Base-by-base conservation (phyloP, 495 filamentous ascomycete species). In the Aspergillus mulundensis region DNA sequence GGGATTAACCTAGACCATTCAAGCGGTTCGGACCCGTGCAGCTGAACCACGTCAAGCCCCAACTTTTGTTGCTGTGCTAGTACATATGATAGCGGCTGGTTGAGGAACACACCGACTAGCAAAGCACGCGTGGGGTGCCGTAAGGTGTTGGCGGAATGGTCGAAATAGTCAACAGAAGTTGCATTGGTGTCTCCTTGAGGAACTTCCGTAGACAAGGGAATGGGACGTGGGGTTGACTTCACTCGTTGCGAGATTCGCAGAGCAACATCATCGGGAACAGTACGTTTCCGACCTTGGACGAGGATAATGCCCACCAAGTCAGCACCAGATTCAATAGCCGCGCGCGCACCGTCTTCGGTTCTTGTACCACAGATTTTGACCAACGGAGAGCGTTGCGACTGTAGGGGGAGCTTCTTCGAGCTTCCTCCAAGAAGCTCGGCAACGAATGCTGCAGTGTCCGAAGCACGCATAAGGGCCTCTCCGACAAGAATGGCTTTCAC, bases 311-410 rank as follows among this genome's bases (percentile, higher is more conserved):
- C 94, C 47, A 98, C 81, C 43, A 97, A 70, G 68, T 97, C 94
- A 14, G 94, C 92, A 30, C 94, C 94, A 40, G 91, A 86, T 66
- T 91, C 84, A 56, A 95, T 85, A 25, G 94, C 92, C 40, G 81
- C 82, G 36, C 81, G 72, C 19, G 94, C 95, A 8, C 85, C 89
- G 61, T 94, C 91, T 34, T 87, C 79, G 55, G 82, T 87, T 28
- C 94, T 83, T 5, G 92, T 97, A n/a, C 94, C 94, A 65, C 94
- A 98, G 34, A 97, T 96, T 69, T 98, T 98, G 50, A 97, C 91
- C 18, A 96, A 76, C 5, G 77, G 79, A 1, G 82, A 73, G 21
- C 51, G 59, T 39, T 53, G 46, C 19, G 60, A 51, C 25, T 49
- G 18, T 4, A 53, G 54, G 5, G 68, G 3, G 50, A 39, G 16